Evolutionary conservation across 495 filamentous ascomycete species (phyloP), one percentile per base, ranked within the genome.

Genomic region (Jackrogersella minutella): DNA sequence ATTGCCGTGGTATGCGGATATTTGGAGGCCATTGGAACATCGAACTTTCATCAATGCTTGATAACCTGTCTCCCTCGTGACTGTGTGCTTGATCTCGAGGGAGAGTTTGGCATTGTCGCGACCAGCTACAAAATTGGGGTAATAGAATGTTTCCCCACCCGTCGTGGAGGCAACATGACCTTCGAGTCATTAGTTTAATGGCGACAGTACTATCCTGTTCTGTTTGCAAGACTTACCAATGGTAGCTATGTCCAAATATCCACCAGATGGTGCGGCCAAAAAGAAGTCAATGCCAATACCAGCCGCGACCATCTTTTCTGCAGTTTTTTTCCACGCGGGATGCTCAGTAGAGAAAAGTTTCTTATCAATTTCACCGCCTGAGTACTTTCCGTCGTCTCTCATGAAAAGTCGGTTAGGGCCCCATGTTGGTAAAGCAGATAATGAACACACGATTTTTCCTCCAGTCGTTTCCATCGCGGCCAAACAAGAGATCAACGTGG

Each of bases 21-120:
- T 91, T 77, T 99, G 95, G 26, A 99, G 85, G 13, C 95, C 95
- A 72, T 96, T 98, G 6, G 93, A 97, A 78, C 95, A 99, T 41
- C 95, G 90, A 52, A 98, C 95, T 82, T 99, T 99, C 93, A 99
- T 95, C 68, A 98, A 83, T 6, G 93, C 92, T 78, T 97, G 94
- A 73, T 94, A 99, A 24, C 95, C 95, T 14, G 94, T 96, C 74
- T 97, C 93, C 60, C 95, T 83, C 1, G 87, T 92, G n/a, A 97
- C 87, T 5, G 91, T 88, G 71, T 97, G 95, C 56, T 87, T 85
- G 66, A 99, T 84, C 76, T 99, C 95, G 37, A 90, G 83, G 2
- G 86, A 88, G n/a, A 98, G 81, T 78, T 93, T 95, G 58, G 89
- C 80, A 30, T 87, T 85, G 74, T 99, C 95, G 11, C 95, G 86